Conservation (phyloP, 768 basidiomycete species). For the Rhodosporidiobolus sp. region DNA sequence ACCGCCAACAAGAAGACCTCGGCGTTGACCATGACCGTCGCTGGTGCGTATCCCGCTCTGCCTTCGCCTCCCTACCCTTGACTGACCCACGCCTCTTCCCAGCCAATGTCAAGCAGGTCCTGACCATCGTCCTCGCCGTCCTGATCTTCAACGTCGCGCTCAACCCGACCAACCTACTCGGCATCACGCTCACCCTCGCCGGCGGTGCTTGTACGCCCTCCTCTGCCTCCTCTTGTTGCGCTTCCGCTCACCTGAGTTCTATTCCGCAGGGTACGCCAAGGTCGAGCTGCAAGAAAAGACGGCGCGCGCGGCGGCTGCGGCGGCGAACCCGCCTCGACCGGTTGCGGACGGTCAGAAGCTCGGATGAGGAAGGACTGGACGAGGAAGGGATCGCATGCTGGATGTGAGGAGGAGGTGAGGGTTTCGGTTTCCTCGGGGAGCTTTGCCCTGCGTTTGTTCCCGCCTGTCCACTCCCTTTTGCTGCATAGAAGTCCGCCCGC, state of each 20-base stretch:
- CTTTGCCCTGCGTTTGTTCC: too few relatives aligned
- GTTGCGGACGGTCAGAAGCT: constrained; percentile 6
- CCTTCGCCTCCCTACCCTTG: neutral
- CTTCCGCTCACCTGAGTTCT: neutral
- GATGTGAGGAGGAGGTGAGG: too few relatives aligned
- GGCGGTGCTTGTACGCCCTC: constrained; percentile 62
- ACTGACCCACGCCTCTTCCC: neutral
- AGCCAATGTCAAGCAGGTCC: constrained; percentile 45
- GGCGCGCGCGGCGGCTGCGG: constrained; percentile 18
- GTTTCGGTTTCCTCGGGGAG: too few relatives aligned
- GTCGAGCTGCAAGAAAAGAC: constrained; percentile 39
- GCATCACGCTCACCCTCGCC: constrained; percentile 74
- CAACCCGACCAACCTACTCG: constrained; percentile 71
- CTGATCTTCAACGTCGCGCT: constrained; percentile 77
- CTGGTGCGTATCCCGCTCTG: constrained; percentile 57
- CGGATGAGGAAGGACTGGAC: neutral
- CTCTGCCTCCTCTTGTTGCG: too few relatives aligned
- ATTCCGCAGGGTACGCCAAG: constrained; percentile 30
- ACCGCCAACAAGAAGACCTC: constrained; percentile 92
- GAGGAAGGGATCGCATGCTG: neutral
- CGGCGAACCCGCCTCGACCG: neutral
- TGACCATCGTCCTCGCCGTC: constrained; percentile 57
- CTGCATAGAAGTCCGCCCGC: too few relatives aligned
- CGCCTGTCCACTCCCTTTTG: too few relatives aligned
- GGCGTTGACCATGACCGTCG: constrained; percentile 84